phyloP scores from a whole-genome alignment of 805 yeast species.

The Candida michaelii region DNA sequence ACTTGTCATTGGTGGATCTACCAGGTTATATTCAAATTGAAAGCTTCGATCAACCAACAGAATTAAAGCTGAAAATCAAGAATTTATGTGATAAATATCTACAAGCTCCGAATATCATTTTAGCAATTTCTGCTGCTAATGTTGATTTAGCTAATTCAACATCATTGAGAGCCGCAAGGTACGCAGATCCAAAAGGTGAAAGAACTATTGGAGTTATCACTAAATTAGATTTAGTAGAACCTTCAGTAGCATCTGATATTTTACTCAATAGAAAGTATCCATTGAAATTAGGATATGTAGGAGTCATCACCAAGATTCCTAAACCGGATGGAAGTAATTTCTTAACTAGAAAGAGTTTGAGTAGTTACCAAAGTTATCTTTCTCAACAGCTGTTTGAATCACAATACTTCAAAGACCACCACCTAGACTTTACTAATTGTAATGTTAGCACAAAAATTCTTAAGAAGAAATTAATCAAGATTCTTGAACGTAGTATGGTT shows the following conservation, averaged over 20 bases:
- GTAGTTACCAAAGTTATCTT: constrained; percentile 61
- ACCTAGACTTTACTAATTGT: constrained; percentile 59
- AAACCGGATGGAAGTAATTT: constrained; percentile 27
- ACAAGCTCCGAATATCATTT: constrained; percentile 87
- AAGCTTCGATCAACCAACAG: constrained; percentile 92
- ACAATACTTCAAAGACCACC: constrained; percentile 62
- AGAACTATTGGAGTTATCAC: constrained; percentile 97
- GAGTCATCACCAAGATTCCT: constrained; percentile 89
- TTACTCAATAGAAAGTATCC: constrained; percentile 84
- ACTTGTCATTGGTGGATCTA: constrained; percentile 87
- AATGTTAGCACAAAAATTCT: constrained; percentile 73
- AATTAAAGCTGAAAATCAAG: constrained; percentile 75
- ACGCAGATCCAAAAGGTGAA: constrained; percentile 91
- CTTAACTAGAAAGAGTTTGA: constrained; percentile 45
- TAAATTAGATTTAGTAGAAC: constrained; percentile 85
- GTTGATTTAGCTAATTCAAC: constrained; percentile 96
- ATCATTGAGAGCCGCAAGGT: constrained; percentile 85
- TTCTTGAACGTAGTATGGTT: constrained; percentile 90
- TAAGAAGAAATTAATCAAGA: constrained; percentile 78
- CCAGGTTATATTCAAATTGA: constrained; percentile 98
- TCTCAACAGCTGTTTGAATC: constrained; percentile 62
- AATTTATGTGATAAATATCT: constrained; percentile 81
- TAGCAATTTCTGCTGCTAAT: constrained; percentile 97
- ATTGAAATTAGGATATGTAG: constrained; percentile 93
- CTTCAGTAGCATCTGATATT: constrained; percentile 65